A percentile compares a stretch with the other conserved stretches of the same genome.
Conservation (phyloP, 768 basidiomycete genomes). For the Termitomyces sp. region DNA sequence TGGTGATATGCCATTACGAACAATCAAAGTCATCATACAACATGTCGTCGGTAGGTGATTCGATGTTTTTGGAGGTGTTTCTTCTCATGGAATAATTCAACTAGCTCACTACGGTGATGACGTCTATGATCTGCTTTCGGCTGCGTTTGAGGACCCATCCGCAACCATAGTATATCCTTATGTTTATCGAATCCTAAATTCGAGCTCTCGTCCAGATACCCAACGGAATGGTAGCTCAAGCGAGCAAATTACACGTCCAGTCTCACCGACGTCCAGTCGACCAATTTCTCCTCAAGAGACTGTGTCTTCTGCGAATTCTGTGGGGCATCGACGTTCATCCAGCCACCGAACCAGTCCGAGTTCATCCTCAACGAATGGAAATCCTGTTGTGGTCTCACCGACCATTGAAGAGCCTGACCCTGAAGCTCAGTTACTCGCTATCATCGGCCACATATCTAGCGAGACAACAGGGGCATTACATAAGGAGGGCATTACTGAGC, state of each 20-base stretch:
- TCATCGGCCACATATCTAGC: constrained; percentile 83
- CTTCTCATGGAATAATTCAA: constrained; percentile 1
- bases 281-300: constrained; percentile 71
- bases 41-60: constrained; percentile 82
- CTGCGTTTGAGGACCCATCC: constrained; percentile 92
- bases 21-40: constrained; percentile 97
- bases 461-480: constrained; percentile 86
- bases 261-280: constrained; percentile 59
- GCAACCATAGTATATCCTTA: constrained; percentile 97
- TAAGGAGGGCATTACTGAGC: constrained; percentile 90
- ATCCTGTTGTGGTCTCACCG: constrained; percentile 39
- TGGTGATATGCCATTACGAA: constrained; percentile 96
- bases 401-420: constrained; percentile 81
- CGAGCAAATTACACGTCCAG: constrained; percentile 37
- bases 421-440: constrained; percentile 74
- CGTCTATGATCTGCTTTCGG: constrained; percentile 85
- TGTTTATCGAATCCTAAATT: constrained; percentile 86
- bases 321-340: constrained; percentile 46
- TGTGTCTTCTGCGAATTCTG: constrained; percentile 41
- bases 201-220: constrained; percentile 42
- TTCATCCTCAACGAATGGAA: constrained; percentile 56
- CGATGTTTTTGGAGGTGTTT: background rate
- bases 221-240: constrained; percentile 25
- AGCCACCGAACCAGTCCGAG: constrained; percentile 68
- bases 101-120: constrained; percentile 81